These are phyloP conservation scores for Nepenthes mirabilis DNA, from an alignment of 148 eudicot species.

Conservation along the genomic window DNA sequence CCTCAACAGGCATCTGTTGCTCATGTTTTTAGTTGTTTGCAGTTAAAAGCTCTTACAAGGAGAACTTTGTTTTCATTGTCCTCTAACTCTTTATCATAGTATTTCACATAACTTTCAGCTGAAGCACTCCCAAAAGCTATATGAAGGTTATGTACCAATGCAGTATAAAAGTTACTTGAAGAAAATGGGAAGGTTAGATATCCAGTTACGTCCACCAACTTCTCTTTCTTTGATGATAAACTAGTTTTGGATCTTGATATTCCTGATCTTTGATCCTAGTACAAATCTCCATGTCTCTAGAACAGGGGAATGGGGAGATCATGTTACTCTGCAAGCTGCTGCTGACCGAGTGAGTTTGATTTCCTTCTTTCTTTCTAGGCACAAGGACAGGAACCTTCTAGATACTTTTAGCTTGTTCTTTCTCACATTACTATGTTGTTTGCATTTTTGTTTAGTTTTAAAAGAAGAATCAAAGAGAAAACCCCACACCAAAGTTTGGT, in stretches of 20 bases:
- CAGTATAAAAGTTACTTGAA: conserved; percentile 53
- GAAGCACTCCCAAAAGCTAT: conserved; percentile 42
- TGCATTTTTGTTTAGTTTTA: neutral
- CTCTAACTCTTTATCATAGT: no score
- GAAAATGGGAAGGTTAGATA: conserved; percentile 56
- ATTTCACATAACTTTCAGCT: conserved; percentile 32
- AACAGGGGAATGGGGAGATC: conserved; percentile 81
- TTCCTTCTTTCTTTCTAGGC: neutral
- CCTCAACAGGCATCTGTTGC: no score
- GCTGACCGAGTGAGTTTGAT: conserved; percentile 54
- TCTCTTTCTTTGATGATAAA: neutral
- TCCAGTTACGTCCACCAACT: neutral
- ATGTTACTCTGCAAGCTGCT: conserved; percentile 77
- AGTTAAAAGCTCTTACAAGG: no score
- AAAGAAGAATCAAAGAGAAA: no score
- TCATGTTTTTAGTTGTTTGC: no score
- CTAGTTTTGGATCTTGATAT: conserved; percentile 1
- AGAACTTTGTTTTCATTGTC: no score
- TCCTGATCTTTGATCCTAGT: conserved; percentile 1
- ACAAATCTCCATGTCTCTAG: conserved; percentile 15
- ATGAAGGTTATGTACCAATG: conserved; percentile 76
- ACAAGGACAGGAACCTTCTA: no score
- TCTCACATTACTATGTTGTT: neutral
- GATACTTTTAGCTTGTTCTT: neutral
- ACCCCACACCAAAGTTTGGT: no score